Evolutionary conservation across 2,329 filamentous ascomycete genomes (phyloP), one percentile per base, ranked within the genome.

Genomic region (Aspergillus oerlinghausenensis): DNA sequence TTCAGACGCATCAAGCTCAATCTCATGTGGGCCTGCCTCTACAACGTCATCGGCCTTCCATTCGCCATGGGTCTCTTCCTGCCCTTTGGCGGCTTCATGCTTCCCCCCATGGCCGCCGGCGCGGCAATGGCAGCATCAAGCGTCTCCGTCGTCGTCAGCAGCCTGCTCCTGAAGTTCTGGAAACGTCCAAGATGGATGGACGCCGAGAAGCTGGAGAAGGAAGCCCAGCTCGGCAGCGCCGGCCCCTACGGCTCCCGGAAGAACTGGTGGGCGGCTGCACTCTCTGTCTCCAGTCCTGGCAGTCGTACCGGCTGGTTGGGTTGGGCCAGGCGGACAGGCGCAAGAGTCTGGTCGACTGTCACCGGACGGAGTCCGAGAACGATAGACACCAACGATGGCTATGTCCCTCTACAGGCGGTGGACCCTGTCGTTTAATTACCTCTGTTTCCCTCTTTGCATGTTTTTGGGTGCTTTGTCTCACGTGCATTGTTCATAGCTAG

Each of bases 21-120:
- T 73, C 82, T 99, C 2, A 80, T 87, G 2, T 97, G 94, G 90
- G 92, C 92, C 0, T 97, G 92, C 72, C 78, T 91, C 61, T 99
- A 99, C 82, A 99, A 99, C 73, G 61, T 91, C 50, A 77, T 97
- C 59, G 94, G 94, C 1, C 81, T 99, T 14, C 94, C 94, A 2
- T 95, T 99, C 66, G 94, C 94, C 43, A 97, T 97, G 94, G 94
- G 94, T 25, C 77, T 97, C 66, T 95, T 97, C 79, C 79, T 99
- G 4, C 93, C 94, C 0, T 85, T 96, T 63, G 94, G 93, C 32
- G 84, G 89, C 59, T 87, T 92, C 67, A 77, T 78, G 69, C 80
- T 97, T 62, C 94, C 96, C 64, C 92, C 94, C 25, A 93, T 97
- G 87, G 92, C 92, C 51, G 94, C 94, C 1, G 92, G 92, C 21